Conservation (phyloP, 192 early-diverging fungal species). For the Podila horticola region DNA sequence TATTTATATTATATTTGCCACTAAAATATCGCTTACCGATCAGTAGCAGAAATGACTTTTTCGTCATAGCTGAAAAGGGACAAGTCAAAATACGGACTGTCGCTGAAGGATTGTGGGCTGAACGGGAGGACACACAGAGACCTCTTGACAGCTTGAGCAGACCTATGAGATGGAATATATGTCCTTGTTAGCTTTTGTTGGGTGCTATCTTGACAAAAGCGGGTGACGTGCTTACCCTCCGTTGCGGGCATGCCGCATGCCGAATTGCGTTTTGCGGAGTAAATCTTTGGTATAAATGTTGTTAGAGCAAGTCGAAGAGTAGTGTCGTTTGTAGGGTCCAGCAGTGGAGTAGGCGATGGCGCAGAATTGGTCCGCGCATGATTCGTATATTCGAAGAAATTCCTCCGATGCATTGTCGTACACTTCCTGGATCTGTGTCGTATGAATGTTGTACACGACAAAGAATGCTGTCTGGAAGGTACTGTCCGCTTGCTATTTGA, state of each 20-base stretch:
- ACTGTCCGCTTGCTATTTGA: constrained; percentile 36
- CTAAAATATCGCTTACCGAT: constrained; percentile 59
- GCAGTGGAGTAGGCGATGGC: constrained; percentile 48
- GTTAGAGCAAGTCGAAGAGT: constrained; percentile 60
- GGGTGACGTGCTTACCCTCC: constrained; percentile 68
- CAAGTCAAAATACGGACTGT: constrained; percentile 75
- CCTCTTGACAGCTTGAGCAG: constrained; percentile 67
- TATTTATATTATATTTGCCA: neutral
- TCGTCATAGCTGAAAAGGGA: constrained; percentile 75
- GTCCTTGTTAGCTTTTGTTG: too few species aligned
- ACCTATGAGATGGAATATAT: constrained; percentile 35
- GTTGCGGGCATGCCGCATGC: constrained; percentile 72
- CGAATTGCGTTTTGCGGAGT: constrained; percentile 61
- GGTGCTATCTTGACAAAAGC: neutral
- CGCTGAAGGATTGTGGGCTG: constrained; percentile 70
- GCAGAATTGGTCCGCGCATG: constrained; percentile 56
- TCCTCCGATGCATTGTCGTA: constrained; percentile 76
- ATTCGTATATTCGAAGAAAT: constrained; percentile 64
- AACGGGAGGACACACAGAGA: constrained; percentile 66
- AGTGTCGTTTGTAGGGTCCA: constrained; percentile 45
- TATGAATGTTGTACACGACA: constrained; percentile 69
- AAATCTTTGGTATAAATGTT: constrained; percentile 67
- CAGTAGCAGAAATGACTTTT: constrained; percentile 66
- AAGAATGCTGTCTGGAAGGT: constrained; percentile 68
- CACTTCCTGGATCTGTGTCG: constrained; percentile 64